These are phyloP conservation scores for Talaromyces borbonicus DNA, from an alignment of 495 filamentous ascomycete genomes.

Conservation along the genomic window DNA sequence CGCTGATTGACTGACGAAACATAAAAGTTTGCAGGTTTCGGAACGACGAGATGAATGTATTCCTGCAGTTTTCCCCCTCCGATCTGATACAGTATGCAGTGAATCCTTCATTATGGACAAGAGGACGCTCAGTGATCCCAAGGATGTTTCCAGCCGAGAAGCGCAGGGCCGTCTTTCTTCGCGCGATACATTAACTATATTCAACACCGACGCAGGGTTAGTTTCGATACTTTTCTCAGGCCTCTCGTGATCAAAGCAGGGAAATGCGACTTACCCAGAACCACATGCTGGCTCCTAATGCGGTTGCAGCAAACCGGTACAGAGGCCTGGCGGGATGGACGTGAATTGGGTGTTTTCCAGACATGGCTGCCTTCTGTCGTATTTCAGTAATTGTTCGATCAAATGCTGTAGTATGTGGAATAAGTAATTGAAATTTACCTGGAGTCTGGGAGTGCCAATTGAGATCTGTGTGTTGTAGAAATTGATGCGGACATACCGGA, in stretches of 20 bases:
- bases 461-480: neutral
- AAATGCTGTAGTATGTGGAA: neutral
- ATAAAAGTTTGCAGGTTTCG: neutral
- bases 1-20: no score
- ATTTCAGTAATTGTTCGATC: slow-evolving; percentile 4
- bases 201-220: no score
- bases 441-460: slow-evolving; percentile 1
- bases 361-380: slow-evolving; percentile 32
- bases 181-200: slow-evolving; percentile 84
- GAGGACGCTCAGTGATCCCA: slow-evolving; percentile 78
- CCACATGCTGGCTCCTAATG: slow-evolving; percentile 94
- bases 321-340: slow-evolving; percentile 61
- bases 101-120: neutral
- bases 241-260: slow-evolving; percentile 7
- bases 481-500: neutral
- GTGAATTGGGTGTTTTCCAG: slow-evolving; percentile 60
- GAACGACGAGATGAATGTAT: neutral
- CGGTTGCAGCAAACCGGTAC: slow-evolving; percentile 77
- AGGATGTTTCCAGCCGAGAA: slow-evolving; percentile 92
- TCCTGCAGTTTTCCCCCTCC: neutral
- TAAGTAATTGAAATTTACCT: neutral
- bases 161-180: slow-evolving; percentile 80
- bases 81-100: neutral
- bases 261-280: slow-evolving; percentile 66
- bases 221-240: no score